These are phyloP conservation scores for Neofusicoccum sp. DNA, from an alignment of 2,329 filamentous ascomycete species.

Conservation along the genomic window DNA sequence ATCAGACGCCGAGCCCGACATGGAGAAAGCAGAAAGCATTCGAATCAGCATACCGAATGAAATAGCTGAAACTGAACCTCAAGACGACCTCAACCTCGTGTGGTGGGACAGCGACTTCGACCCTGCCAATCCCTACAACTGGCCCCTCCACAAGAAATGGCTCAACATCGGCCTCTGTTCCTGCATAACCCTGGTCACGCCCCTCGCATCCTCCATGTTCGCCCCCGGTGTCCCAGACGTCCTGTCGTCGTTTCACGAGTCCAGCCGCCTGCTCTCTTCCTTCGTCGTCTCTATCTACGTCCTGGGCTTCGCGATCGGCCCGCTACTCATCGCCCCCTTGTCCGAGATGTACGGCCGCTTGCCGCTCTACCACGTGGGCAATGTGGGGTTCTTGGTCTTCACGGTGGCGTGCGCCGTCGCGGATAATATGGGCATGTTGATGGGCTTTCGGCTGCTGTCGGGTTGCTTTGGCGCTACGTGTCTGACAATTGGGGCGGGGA, in stretches of 20 bases:
- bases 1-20: too few relatives aligned
- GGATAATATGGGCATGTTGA: slow-evolving; percentile 35
- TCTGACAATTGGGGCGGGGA: slow-evolving; percentile 36
- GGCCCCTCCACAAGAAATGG: slow-evolving; percentile 37
- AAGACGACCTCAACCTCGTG: neutral
- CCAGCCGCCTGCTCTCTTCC: slow-evolving; percentile 30
- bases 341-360: slow-evolving; percentile 36
- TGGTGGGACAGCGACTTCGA: slow-evolving; percentile 23
- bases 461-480: slow-evolving; percentile 34
- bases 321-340: slow-evolving; percentile 38
- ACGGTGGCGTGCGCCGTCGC: slow-evolving; percentile 43
- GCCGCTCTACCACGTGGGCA: slow-evolving; percentile 36
- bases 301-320: slow-evolving; percentile 39
- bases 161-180: slow-evolving; percentile 33
- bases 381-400: slow-evolving; percentile 52
- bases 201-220: slow-evolving; percentile 40
- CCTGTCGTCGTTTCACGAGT: slow-evolving; percentile 31
- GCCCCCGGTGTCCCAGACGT: slow-evolving; percentile 27
- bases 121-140: slow-evolving; percentile 40
- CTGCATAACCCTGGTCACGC: slow-evolving; percentile 37
- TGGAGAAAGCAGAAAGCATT: too few relatives aligned
- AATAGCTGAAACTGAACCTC: too few relatives aligned
- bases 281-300: slow-evolving; percentile 42
- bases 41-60: too few relatives aligned
- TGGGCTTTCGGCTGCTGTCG: slow-evolving; percentile 37